Conservation (phyloP, 768 basidiomycete species). For the Xerocomus potaroensis region DNA sequence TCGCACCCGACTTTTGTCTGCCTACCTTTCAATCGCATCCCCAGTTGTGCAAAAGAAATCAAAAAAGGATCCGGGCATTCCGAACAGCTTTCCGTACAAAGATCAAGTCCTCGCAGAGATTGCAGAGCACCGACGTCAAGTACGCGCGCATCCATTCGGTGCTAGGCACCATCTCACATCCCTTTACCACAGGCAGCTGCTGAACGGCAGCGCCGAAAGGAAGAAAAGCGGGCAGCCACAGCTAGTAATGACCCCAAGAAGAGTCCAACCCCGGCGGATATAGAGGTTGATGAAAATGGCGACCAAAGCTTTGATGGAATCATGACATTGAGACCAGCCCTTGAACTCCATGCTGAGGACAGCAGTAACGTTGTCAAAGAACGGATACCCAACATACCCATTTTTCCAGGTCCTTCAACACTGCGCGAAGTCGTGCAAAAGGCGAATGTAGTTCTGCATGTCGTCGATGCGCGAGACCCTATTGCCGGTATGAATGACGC, state of each 20-base stretch:
- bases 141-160: constrained; percentile 24
- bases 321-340: constrained; percentile 17
- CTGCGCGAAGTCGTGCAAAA: constrained; percentile 53
- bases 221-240: constrained; percentile 51
- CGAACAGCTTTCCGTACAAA: constrained; percentile 91
- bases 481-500: constrained; percentile 68
- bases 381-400: constrained; percentile 16
- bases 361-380: neutral
- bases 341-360: constrained; percentile 2
- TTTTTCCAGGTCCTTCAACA: constrained; percentile 26
- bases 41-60: constrained; percentile 39
- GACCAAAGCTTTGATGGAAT: constrained; percentile 38
- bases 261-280: constrained; percentile 27
- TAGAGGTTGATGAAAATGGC: constrained; percentile 28
- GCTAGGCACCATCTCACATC: neutral
- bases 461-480: constrained; percentile 86
- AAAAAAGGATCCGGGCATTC: constrained; percentile 86
- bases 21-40: constrained; percentile 1
- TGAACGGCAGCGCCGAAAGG: constrained; percentile 65
- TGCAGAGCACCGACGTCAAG: constrained; percentile 72
- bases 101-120: constrained; percentile 91
- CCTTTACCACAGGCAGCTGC: constrained; percentile 57
- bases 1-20: neutral
- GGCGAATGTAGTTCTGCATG: constrained; percentile 75
- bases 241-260: constrained; percentile 24